Evolutionary conservation across 345 rosid genomes (phyloP).

Genomic region (Arabis hirsuta): DNA sequence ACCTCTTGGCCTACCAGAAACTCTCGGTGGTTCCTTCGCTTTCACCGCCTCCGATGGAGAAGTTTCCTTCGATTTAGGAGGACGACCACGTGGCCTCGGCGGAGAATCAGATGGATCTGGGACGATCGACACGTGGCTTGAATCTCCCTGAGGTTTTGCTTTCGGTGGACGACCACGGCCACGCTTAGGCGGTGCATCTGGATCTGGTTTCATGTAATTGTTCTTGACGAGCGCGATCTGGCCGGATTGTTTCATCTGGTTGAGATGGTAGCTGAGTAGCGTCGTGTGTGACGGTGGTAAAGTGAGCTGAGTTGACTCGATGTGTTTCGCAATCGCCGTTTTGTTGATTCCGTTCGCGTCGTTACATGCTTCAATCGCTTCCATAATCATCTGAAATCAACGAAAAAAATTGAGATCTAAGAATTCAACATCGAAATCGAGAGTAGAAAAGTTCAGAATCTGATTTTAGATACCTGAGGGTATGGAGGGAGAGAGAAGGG

Average conservation of each 20-base stretch:
- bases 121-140: slow-evolving; percentile 21
- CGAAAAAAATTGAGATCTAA: background rate
- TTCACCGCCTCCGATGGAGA: slow-evolving; percentile 38
- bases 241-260: slow-evolving; percentile 67
- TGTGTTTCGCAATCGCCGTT: slow-evolving; percentile 61
- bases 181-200: slow-evolving; percentile 76
- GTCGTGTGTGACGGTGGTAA: slow-evolving; percentile 67
- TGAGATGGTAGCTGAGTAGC: slow-evolving; percentile 64
- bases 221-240: slow-evolving; percentile 66
- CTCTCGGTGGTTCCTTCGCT: slow-evolving; percentile 22
- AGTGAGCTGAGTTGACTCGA: slow-evolving; percentile 57
- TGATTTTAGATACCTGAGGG: slow-evolving; percentile 36
- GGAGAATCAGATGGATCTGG: slow-evolving; percentile 43
- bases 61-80: slow-evolving; percentile 58
- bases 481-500: slow-evolving; percentile 42
- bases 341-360: slow-evolving; percentile 62
- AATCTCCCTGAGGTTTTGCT: slow-evolving; percentile 41
- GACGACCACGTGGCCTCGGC: slow-evolving; percentile 78
- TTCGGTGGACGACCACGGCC: slow-evolving; percentile 96
- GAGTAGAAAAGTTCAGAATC: background rate
- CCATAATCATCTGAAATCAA: slow-evolving; percentile 63
- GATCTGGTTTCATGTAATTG: slow-evolving; percentile 80
- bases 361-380: slow-evolving; percentile 65
- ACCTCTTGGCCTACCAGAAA: slow-evolving; percentile 60
- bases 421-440: background rate